Evolutionary conservation across 192 early-diverging fungal species (phyloP).

Genomic region (Coemansia erecta): DNA sequence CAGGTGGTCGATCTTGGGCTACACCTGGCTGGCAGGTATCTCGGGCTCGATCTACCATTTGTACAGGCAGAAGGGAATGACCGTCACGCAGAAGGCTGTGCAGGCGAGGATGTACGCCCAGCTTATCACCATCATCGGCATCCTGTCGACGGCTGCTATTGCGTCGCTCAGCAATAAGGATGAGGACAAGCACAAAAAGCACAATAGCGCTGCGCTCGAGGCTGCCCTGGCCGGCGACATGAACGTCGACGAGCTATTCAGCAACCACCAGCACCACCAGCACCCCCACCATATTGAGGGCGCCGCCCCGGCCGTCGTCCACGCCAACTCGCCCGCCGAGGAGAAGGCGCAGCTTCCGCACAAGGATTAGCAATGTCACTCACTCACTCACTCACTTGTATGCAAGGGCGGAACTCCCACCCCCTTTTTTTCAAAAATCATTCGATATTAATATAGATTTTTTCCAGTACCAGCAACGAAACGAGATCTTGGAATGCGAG

Average conservation of each 20-base stretch:
- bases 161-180: slow-evolving; percentile 38
- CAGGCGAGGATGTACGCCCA: slow-evolving; percentile 76
- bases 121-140: slow-evolving; percentile 59
- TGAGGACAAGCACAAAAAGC: slow-evolving; percentile 16
- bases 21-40: slow-evolving; percentile 52
- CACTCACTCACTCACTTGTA: no score
- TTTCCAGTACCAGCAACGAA: no score
- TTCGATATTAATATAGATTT: no score
- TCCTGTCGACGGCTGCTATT: slow-evolving; percentile 61
- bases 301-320: neutral
- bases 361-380: neutral
- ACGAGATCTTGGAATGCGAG: no score
- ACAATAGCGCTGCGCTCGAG: slow-evolving; percentile 43
- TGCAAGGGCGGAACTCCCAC: no score
- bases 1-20: slow-evolving; percentile 52
- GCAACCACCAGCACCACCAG: neutral
- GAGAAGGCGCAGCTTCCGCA: neutral
- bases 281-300: neutral
- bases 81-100: slow-evolving; percentile 61
- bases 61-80: slow-evolving; percentile 54
- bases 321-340: slow-evolving; percentile 2
- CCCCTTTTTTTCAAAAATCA: no score
- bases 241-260: slow-evolving; percentile 7
- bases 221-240: slow-evolving; percentile 39
- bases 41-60: slow-evolving; percentile 35